Conservation (phyloP, 192 early-diverging fungal species). For the Dimargaris cristalligena region DNA sequence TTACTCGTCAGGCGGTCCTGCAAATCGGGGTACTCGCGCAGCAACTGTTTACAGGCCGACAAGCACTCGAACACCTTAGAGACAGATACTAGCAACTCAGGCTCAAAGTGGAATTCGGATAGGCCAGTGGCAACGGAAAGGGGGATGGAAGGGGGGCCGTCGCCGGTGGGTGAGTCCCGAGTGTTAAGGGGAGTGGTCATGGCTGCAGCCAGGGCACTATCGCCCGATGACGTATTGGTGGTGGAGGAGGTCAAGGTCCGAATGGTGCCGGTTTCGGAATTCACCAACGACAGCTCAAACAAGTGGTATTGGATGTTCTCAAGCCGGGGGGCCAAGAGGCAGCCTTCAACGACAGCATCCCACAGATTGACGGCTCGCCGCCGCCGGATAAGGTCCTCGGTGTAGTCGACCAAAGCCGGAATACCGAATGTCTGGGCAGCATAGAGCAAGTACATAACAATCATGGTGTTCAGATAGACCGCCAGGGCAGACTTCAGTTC, state of each 20-base stretch:
- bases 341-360: background rate
- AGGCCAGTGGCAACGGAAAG: background rate
- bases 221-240: background rate
- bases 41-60: background rate
- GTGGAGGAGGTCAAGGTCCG: background rate
- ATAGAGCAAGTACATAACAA: background rate
- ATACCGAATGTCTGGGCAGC: background rate
- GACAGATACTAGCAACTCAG: background rate
- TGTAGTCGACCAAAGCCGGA: background rate
- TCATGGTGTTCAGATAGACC: background rate
- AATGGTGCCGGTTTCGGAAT: slow-evolving; percentile 1
- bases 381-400: background rate
- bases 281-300: background rate
- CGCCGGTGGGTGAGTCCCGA: background rate
- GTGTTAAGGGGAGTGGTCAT: background rate
- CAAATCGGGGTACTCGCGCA: slow-evolving; percentile 3
- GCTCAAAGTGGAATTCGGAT: no score
- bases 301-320: background rate
- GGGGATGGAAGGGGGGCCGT: background rate
- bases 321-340: background rate
- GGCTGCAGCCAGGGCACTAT: background rate
- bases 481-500: background rate
- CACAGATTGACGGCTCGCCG: background rate
- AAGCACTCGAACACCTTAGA: background rate
- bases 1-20: background rate